Percentiles rank a stretch among this genome's conserved stretches.
Evolutionary conservation across 148 eudicot species (phyloP).

Genomic region (Simmondsia chinensis): DNA sequence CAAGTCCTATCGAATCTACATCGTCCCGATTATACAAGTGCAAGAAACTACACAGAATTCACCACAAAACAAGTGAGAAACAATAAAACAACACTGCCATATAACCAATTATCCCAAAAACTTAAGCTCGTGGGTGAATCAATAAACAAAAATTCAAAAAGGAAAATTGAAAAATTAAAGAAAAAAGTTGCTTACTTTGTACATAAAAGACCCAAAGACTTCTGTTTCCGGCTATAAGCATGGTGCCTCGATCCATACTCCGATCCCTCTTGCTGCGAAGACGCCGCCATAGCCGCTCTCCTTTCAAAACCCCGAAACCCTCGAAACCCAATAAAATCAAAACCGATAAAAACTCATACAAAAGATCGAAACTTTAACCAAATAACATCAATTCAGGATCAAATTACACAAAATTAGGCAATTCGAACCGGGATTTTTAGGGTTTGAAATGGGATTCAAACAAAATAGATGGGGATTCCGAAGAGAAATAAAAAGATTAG

Average conservation of each 20-base stretch:
- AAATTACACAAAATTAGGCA: too few species aligned
- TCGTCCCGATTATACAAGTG: slow-evolving; percentile 78
- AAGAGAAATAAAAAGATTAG: neutral
- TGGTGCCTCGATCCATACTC: slow-evolving; percentile 48
- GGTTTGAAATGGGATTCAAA: too few species aligned
- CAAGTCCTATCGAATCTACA: slow-evolving; percentile 76
- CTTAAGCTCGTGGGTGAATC: too few species aligned
- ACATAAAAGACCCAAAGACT: slow-evolving; percentile 86
- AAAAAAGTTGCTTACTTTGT: slow-evolving; percentile 40
- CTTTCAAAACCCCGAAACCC: too few species aligned
- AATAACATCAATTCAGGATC: too few species aligned
- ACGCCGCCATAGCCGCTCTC: slow-evolving; percentile 20
- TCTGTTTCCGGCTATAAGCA: slow-evolving; percentile 71
- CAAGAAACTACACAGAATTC: slow-evolving; percentile 59
- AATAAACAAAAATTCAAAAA: neutral
- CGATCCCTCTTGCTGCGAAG: slow-evolving; percentile 7
- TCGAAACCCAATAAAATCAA: too few species aligned
- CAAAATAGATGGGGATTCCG: too few species aligned
- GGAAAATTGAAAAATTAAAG: neutral
- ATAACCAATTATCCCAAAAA: too few species aligned
- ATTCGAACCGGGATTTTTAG: too few species aligned
- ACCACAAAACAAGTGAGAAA: too few species aligned
- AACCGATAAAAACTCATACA: neutral
- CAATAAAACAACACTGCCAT: neutral
- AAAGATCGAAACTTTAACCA: too few species aligned